Base-by-base conservation (phyloP, 441 rosid genomes). In the Pelargonium myrrhifolium region DNA sequence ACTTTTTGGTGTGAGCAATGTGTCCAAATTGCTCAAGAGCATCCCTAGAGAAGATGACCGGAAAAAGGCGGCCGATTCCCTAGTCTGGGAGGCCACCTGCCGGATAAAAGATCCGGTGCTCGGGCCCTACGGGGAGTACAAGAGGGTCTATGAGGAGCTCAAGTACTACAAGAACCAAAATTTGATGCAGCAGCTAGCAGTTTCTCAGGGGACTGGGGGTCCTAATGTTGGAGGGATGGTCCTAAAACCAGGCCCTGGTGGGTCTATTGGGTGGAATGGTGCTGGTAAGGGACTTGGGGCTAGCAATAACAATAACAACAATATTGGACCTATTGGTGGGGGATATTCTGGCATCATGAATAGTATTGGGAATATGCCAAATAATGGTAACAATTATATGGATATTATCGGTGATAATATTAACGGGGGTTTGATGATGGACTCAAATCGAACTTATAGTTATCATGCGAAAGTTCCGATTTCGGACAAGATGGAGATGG, bases 81-180 rank as follows among this genome's bases (percentile, higher is more conserved):
- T 74, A 0, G 11, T 74, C 55, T 69, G 77, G 77, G 73, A 74
- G 70, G 74, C 84, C n/a, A 42, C 66, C 8, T 80, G 85, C 55
- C 75, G 93, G 75, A 82, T 80, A 49, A 80, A 76, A 59, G 87
- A 87, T 66, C 88, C 86, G 0, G 79, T 89, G 5, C 81, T 78
- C 24, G 96, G 96, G 0, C 71, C 88, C 0, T 84, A 79, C 0
- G 92, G 87, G 20, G 92, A 87, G 75, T 89, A 79, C 65, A 75
- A 68, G 20, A 85, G 82, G 71, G 20, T 82, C 3, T 35, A 62
- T 3, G 82, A 87, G 28, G 86, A 87, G 59, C 86, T 87, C 3
- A 76, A 62, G 51, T 47, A 71, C 49, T 84, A 77, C 68, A 82
- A 71, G 72, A 75, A 71, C 62, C 77, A 74, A 55, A 71, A 49